Evolutionary conservation across 352 stramenopile genomes (phyloP), one percentile per base, ranked within the genome.

Genomic region (Phytophthora hybrid): DNA sequence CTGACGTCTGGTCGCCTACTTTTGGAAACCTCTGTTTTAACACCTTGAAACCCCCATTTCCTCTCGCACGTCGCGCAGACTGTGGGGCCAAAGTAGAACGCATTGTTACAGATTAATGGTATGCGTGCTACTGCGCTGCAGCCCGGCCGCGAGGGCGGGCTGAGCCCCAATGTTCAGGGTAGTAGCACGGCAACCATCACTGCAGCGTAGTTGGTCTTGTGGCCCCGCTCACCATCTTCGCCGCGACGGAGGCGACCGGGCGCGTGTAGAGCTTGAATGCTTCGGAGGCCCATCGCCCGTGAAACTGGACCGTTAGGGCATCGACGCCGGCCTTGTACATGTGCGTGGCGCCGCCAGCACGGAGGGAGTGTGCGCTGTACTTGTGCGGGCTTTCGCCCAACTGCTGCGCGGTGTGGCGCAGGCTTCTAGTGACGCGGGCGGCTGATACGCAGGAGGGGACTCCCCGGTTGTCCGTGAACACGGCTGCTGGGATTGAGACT

Each of bases 261-360:
- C 39, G 37, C 0, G 53, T 69, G 63, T 63, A 69, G 0, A 57
- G 8, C 26, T 63, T 63, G 39, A 57, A 69, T 6, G 29, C 19
- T 14, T 63, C 23, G 14, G 53, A 69, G 1, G 53, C 39, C 63
- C 63, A 63, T 0, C 63, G 18, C 0, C 63, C 63, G 39, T 69
- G 63, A 9, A 69, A 58, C 26, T 63, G 53, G 26, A 69, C 57
- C 11, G 37, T 69, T 1, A 69, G 18, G 1, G 11, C 26, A 18
- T 69, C 53, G 1, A 69, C 39, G 2, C 37, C 52, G 6, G 23
- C 26, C 4, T 54, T 18, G 21, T 63, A 69, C 63, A 69, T 69
- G 39, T 63, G 44, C 7, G 63, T 63, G 10, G 63, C 53, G 4
- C 63, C 51, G 8, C 53, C 63, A 6, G 53, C 16, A 13, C 63